phyloP scores from a whole-genome alignment of 2,329 filamentous ascomycete species.

The Cladobotryum protrusum region DNA sequence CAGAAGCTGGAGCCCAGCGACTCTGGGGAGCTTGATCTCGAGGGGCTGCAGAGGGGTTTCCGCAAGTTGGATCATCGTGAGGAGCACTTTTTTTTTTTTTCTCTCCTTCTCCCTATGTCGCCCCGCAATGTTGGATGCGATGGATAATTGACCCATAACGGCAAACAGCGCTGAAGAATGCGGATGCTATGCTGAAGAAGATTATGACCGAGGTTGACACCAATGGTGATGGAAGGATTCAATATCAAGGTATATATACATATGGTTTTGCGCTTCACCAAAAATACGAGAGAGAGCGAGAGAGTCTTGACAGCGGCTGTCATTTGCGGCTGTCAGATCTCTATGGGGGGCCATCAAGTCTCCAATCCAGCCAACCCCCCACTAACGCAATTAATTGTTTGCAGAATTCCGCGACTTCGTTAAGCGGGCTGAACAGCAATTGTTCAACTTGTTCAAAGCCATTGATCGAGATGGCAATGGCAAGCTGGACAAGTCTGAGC shows the following conservation, averaged over 20 bases:
- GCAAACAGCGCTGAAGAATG: constrained; percentile 69
- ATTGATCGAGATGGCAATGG: constrained; percentile 86
- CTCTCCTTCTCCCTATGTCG: background rate
- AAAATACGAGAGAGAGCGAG: no score
- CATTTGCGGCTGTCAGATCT: background rate
- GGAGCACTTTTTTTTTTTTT: constrained; percentile 15
- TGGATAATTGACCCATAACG: background rate
- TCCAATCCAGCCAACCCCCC: background rate
- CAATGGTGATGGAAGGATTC: constrained; percentile 81
- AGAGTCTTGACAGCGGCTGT: background rate
- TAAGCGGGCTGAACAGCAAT: constrained; percentile 76
- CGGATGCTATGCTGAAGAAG: constrained; percentile 73
- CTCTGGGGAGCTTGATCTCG: constrained; percentile 75
- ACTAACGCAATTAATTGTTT: background rate
- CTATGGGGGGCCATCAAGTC: background rate
- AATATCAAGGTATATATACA: constrained; percentile 67
- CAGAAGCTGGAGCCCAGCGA: constrained; percentile 68
- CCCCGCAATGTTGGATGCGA: background rate
- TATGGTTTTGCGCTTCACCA: constrained; percentile 4
- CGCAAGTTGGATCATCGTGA: constrained; percentile 86
- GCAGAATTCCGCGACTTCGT: constrained; percentile 90
- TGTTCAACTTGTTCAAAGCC: constrained; percentile 72
- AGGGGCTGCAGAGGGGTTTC: constrained; percentile 77
- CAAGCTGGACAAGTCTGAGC: constrained; percentile 78
- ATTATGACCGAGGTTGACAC: constrained; percentile 80